These are phyloP conservation scores for Hortaea sp. DNA, from an alignment of 2,329 filamentous ascomycete species.

Conservation along the genomic window DNA sequence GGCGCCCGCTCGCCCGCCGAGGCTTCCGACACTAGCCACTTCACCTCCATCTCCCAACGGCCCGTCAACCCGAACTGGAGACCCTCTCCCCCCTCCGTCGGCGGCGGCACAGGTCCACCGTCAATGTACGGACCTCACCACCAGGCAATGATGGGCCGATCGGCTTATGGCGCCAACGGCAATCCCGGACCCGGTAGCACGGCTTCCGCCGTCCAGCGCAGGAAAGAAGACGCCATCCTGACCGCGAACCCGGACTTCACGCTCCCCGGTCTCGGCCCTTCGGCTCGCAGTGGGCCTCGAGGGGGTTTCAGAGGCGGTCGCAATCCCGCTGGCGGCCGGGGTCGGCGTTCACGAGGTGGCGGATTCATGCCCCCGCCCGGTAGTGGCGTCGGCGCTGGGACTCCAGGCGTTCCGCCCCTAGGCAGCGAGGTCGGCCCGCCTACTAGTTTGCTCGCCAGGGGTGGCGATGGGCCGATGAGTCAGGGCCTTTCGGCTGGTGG, in stretches of 20 bases:
- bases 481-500: too few relatives aligned
- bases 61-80: conserved; percentile 84
- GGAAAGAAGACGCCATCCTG: conserved; percentile 61
- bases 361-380: too few relatives aligned
- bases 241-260: conserved; percentile 80
- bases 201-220: conserved; percentile 33
- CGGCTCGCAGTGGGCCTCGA: conserved; percentile 18
- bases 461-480: too few relatives aligned
- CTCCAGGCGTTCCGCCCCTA: too few relatives aligned
- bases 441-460: too few relatives aligned
- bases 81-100: conserved; percentile 29
- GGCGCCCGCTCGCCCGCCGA: conserved; percentile 53
- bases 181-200: conserved; percentile 4
- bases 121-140: too few relatives aligned
- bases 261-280: conserved; percentile 43
- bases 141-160: conserved; percentile 15
- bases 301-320: neutral
- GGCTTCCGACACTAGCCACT: conserved; percentile 66
- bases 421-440: too few relatives aligned
- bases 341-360: conserved; percentile 6
- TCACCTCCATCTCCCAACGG: conserved; percentile 83
- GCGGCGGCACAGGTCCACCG: too few relatives aligned
- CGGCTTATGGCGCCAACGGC: conserved; percentile 19
- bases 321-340: neutral
- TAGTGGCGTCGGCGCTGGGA: too few relatives aligned